Evolutionary conservation across 2,329 filamentous ascomycete genomes (phyloP), one percentile per base, ranked within the genome.

Genomic region (Hypoxylon sp.): DNA sequence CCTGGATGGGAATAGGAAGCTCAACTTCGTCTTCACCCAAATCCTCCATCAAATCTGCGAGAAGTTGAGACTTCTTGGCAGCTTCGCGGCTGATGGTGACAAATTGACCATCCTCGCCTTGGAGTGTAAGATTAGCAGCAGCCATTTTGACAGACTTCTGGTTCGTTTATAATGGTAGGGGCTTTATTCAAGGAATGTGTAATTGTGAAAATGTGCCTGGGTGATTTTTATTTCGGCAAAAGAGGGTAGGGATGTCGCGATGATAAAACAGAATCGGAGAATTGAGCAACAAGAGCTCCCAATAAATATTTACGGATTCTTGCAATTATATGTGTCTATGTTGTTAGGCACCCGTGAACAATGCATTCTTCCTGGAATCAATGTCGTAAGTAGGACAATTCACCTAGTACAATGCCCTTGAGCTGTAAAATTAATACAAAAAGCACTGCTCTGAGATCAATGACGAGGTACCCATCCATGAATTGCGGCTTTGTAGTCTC

Each of bases 1-100:
- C 92, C 88, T 96, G 91, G 71, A 97, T 93, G 9, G 95, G 94
- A 65, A 98, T 94, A 3, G 92, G 86, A 77, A 93, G 89, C 26
- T 79, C 81, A 37, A 85, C 81, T 29, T 78, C 76, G 74, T 87
- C 81, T 47, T 91, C 90, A 73, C 92, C 93, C 56, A 98, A 84
- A 83, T 98, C 95, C 78, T 97, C 94, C 55, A 98, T 88, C 91
- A 98, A 91, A 86, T 98, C 97, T 89, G 97, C 97, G 85, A 98
- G 94, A 63, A 98, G 86, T 77, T 97, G 89, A 3, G 93, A 97
- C 73, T 94, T 92, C 84, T 96, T 92, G 56, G 92, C 93, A 68
- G 97, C 92, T 19, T 52, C 24, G 10, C 31, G 50, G 35, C 11
- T 57, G 47, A 64, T 61, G 24, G 13, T 29, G 35, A 63, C 14